phyloP scores from a whole-genome alignment of 2,329 filamentous ascomycete genomes.

The Exophiala dermatitidis region DNA sequence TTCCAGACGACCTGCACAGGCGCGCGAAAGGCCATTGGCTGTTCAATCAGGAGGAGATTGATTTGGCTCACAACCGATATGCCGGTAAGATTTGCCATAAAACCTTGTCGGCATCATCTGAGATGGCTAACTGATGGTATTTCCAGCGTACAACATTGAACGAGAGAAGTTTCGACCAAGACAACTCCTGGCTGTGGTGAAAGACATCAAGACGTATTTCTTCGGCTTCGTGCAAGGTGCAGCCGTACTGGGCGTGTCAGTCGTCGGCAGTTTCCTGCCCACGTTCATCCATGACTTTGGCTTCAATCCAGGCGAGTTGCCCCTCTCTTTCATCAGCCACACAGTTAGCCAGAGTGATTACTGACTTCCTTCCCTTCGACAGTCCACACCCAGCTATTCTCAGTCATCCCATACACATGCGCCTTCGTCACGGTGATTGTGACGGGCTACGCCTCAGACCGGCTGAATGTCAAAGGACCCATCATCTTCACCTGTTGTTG shows the following conservation, averaged over 20 bases:
- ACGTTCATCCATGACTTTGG: constrained; percentile 15
- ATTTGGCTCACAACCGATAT: neutral
- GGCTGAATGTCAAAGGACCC: neutral
- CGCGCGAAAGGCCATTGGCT: neutral
- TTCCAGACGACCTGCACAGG: constrained; percentile 40
- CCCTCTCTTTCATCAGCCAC: neutral
- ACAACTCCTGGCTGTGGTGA: constrained; percentile 4
- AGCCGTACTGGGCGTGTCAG: constrained; percentile 4
- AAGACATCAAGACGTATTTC: constrained; percentile 10
- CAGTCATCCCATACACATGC: constrained; percentile 12
- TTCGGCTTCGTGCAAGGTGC: neutral
- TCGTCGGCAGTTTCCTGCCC: constrained; percentile 12
- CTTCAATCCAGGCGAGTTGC: constrained; percentile 11
- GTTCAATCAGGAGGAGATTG: neutral
- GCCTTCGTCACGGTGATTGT: constrained; percentile 4
- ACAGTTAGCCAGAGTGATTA: neutral
- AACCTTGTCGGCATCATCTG: no score
- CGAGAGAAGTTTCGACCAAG: constrained; percentile 2
- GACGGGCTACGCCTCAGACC: constrained; percentile 4
- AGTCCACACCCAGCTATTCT: constrained; percentile 13
- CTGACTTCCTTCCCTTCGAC: neutral
- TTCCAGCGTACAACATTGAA: constrained; percentile 2
- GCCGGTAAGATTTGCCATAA: neutral
- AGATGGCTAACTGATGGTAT: no score
- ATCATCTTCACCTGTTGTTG: neutral